These are phyloP conservation scores for Backusella morwellensis DNA, from an alignment of 192 early-diverging fungal genomes.

Conservation along the genomic window DNA sequence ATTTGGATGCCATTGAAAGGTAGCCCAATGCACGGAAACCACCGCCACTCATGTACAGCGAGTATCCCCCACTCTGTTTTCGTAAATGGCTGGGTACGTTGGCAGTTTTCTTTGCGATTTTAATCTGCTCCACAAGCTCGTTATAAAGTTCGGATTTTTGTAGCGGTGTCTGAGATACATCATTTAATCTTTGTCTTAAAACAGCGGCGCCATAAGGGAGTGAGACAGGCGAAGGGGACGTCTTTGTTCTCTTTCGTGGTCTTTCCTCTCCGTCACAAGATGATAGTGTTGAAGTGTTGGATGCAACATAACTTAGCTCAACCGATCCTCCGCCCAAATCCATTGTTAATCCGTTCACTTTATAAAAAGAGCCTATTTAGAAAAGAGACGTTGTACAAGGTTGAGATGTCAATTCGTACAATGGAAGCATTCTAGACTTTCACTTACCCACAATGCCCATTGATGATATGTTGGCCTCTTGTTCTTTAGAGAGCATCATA, in stretches of 20 bases:
- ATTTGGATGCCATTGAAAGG: slow-evolving; percentile 42
- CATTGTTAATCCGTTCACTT: slow-evolving; percentile 50
- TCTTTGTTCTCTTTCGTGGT: not conserved
- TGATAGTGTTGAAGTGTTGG: not conserved
- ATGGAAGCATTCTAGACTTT: not conserved
- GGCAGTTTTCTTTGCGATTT: slow-evolving; percentile 31
- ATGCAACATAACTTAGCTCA: slow-evolving; percentile 51
- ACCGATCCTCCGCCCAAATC: slow-evolving; percentile 58
- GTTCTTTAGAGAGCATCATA: slow-evolving; percentile 37
- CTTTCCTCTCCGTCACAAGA: not conserved
- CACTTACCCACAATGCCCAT: slow-evolving; percentile 48
- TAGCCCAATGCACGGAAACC: slow-evolving; percentile 56
- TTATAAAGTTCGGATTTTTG: slow-evolving; percentile 22
- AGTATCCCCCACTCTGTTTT: slow-evolving; percentile 32
- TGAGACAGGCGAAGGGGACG: slow-evolving; percentile 31
- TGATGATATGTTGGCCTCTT: slow-evolving; percentile 52
- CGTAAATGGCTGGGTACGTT: slow-evolving; percentile 19
- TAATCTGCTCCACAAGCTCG: slow-evolving; percentile 39
- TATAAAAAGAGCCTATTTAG: slow-evolving; percentile 43
- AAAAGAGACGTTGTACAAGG: not conserved
- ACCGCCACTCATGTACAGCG: slow-evolving; percentile 52
- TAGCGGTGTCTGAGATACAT: not conserved
- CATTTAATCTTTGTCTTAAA: slow-evolving; percentile 39
- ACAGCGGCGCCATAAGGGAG: slow-evolving; percentile 54
- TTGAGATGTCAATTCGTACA: not conserved